Conservation (phyloP, 148 eudicot genomes). For the Amaranthus palmeri region DNA sequence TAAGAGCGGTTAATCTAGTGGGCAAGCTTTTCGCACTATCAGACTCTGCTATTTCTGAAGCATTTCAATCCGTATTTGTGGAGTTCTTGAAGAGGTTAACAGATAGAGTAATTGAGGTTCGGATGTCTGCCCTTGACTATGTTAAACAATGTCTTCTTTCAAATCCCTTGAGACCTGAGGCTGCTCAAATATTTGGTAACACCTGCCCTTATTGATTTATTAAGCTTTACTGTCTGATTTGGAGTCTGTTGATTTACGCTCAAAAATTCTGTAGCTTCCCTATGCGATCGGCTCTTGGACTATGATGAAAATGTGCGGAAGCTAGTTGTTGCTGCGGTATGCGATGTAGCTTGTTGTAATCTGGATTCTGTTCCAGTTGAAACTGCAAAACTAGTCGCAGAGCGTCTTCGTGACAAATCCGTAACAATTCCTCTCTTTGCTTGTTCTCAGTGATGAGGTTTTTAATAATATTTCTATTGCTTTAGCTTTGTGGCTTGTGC, state of each 20-base stretch:
- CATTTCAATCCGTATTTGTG: slow-evolving; percentile 68
- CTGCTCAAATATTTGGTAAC: slow-evolving; percentile 80
- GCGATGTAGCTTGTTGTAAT: slow-evolving; percentile 74
- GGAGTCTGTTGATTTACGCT: slow-evolving; percentile 1
- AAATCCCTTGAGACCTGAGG: slow-evolving; percentile 63
- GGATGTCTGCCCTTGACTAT: slow-evolving; percentile 78
- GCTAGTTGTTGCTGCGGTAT: slow-evolving; percentile 84
- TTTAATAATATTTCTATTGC: slow-evolving; percentile 8
- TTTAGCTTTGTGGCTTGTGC: slow-evolving; percentile 10
- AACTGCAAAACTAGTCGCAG: slow-evolving; percentile 74
- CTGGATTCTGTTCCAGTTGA: slow-evolving; percentile 67
- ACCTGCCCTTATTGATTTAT: slow-evolving; percentile 4
- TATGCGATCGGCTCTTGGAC: slow-evolving; percentile 90
- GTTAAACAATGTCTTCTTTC: slow-evolving; percentile 73
- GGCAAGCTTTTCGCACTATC: slow-evolving; percentile 93
- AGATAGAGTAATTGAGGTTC: slow-evolving; percentile 80
- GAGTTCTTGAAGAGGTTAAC: slow-evolving; percentile 90
- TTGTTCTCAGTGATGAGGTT: slow-evolving; percentile 8
- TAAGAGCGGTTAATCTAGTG: slow-evolving; percentile 70
- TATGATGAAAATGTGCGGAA: slow-evolving; percentile 90
- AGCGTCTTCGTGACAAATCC: slow-evolving; percentile 93
- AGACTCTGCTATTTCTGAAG: slow-evolving; percentile 53
- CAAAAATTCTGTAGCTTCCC: slow-evolving; percentile 54
- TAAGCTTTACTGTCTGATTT: slow-evolving; percentile 4
- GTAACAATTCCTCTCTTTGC: slow-evolving; percentile 29